These are phyloP conservation scores for Wickerhamiella vanderwaltii DNA, from an alignment of 805 yeast genomes.

Conservation along the genomic window DNA sequence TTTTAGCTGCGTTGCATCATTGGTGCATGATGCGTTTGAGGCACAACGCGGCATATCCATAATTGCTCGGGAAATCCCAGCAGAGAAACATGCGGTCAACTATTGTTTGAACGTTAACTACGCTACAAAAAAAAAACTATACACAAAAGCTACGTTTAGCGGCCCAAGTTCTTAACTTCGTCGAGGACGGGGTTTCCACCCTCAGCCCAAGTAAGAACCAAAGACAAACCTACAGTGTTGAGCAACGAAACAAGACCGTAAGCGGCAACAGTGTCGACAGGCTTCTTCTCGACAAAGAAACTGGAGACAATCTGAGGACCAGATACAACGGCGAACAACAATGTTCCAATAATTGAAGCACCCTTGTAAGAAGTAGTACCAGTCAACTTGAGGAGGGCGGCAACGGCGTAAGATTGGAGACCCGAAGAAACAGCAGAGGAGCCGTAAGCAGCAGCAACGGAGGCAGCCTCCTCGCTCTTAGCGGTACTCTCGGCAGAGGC, in stretches of 20 bases:
- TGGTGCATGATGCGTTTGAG: no score
- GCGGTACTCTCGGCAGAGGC: conserved; percentile 27
- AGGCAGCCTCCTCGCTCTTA: conserved; percentile 29
- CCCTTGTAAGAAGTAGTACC: conserved; percentile 30
- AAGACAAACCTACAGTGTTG: conserved; percentile 33
- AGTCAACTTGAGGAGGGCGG: conserved; percentile 30
- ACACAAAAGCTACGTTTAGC: no score
- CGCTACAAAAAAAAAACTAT: no score
- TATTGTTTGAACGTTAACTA: no score
- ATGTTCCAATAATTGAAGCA: conserved; percentile 30
- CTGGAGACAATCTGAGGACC: conserved; percentile 28
- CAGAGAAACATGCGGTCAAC: no score
- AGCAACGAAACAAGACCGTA: conserved; percentile 26
- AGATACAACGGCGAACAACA: conserved; percentile 29
- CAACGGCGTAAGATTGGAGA: conserved; percentile 32
- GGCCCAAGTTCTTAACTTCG: conserved; percentile 2
- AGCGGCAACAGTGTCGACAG: conserved; percentile 28
- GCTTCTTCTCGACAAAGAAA: conserved; percentile 28
- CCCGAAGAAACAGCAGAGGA: conserved; percentile 29
- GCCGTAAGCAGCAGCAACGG: conserved; percentile 28
- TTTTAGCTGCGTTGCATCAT: no score
- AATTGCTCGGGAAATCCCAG: no score
- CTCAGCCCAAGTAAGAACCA: conserved; percentile 28
- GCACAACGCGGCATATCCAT: no score
- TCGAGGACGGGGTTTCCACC: conserved; percentile 14